Base-by-base conservation (phyloP, 306 rosid species). In the Ziziphus jujuba region DNA sequence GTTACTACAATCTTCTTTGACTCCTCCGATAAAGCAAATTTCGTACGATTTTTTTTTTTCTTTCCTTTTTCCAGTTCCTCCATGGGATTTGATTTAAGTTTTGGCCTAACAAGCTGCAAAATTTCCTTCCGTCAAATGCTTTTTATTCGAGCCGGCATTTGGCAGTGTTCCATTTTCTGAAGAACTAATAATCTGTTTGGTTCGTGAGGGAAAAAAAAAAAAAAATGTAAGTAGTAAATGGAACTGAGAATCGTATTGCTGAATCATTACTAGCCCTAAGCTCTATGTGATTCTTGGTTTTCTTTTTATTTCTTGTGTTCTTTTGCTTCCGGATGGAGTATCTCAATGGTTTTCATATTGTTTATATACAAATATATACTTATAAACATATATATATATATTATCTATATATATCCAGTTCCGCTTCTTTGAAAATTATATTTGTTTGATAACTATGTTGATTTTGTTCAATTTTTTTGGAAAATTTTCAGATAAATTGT, bases 21-120 rank as follows among this genome's bases (percentile, higher is more conserved):
- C 48, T 65, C 24, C 55, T 61, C 65, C 57, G 28, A 10, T 11
- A 67, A 66, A 65, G 56, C 59, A 45, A 81, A 77, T 77, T 75
- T 9, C 64, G 51, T 48, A 49, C 22, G 61, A 12, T 17, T 34
- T 21, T 28, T 28, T 4, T 28, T 28, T 28, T n/a, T n/a, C n/a
- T 28, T 28, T 28, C 33, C 33, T 28, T 5, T 15, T 21, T 40
- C 45, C 43, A 49, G 40, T 66, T 57, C 28, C 44, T 63, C 50
- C 17, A 28, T 15, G 45, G 75, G 24, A 19, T 55, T 57, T 55
- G 28, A 49, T 68, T 43, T 51, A 15, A 21, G 7, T 3, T 10
- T 59, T 59, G 17, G 45, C 25, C 24, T 15, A n/a, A 24, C 21
- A 40, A 7, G 22, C 38, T 2, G 62, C 43, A 31, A 19, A 40